Evolutionary conservation across 106 monocot genomes (phyloP).

Genomic region (Platanthera guangdongensis): DNA sequence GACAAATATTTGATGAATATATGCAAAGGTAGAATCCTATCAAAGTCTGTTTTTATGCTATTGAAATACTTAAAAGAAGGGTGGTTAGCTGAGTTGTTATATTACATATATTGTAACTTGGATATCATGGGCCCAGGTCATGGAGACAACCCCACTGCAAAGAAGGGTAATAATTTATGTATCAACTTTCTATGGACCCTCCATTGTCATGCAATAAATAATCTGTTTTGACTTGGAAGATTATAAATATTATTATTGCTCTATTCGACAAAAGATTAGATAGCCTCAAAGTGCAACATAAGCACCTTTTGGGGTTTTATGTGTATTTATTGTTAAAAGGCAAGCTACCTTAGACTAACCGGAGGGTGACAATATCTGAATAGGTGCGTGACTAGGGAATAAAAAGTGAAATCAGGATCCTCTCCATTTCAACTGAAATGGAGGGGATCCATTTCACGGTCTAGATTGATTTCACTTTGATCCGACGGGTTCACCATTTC

Average conservation of each 20-base stretch:
- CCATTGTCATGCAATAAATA: background rate
- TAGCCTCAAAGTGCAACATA: background rate
- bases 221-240: background rate
- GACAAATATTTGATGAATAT: conserved; percentile 54
- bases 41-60: background rate
- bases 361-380: too few relatives aligned
- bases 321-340: background rate
- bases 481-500: too few relatives aligned
- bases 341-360: too few relatives aligned
- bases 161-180: background rate
- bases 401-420: too few relatives aligned
- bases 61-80: background rate
- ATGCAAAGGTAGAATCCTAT: conserved; percentile 38
- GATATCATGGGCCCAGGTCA: background rate
- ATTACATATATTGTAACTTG: background rate
- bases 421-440: too few relatives aligned
- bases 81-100: background rate
- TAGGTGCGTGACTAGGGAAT: too few relatives aligned
- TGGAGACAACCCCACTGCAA: background rate
- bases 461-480: too few relatives aligned
- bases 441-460: too few relatives aligned
- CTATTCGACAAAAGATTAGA: background rate
- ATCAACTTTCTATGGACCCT: background rate
- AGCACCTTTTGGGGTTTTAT: background rate
- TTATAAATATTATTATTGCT: background rate